A percentile compares a stretch with the other conserved stretches of the same genome.
Evolutionary conservation across 164 flowering plant genomes (phyloP).

Genomic region (Magnolia kwangsiensis): DNA sequence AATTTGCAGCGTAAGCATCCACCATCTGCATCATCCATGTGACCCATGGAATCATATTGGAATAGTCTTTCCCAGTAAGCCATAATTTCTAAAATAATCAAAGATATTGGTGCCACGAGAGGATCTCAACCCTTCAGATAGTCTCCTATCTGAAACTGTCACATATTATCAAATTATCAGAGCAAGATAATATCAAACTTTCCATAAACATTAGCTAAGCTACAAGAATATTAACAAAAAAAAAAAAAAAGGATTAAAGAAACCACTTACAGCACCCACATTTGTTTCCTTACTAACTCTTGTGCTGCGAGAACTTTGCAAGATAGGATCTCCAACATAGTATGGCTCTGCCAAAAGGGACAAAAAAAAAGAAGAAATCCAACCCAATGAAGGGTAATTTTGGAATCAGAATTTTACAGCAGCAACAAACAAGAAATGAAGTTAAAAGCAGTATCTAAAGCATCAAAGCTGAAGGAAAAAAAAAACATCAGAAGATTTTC

Average conservation of each 20-base stretch:
- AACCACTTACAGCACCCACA: slow-evolving; percentile 39
- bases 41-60: too few relatives aligned
- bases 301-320: slow-evolving; percentile 28
- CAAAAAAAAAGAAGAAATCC: slow-evolving; percentile 2
- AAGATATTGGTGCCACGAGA: too few relatives aligned
- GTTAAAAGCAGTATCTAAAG: neutral
- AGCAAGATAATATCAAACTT: neutral
- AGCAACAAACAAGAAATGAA: neutral
- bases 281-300: slow-evolving; percentile 26
- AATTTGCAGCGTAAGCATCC: too few relatives aligned
- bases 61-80: too few relatives aligned
- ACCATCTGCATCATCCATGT: too few relatives aligned
- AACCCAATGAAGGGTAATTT: neutral
- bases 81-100: too few relatives aligned
- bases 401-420: neutral
- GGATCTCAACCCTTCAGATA: too few relatives aligned
- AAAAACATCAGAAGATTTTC: neutral
- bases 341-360: slow-evolving; percentile 35
- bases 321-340: slow-evolving; percentile 28
- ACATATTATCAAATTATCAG: neutral
- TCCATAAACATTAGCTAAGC: neutral
- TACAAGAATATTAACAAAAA: neutral
- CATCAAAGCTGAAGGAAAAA: neutral
- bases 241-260: neutral
- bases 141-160: neutral